A percentile compares a stretch with the other conserved stretches of the same genome.
These are phyloP conservation scores for Thalia dealbata DNA, from an alignment of 176 grass and related monocot species.

Conservation along the genomic window DNA sequence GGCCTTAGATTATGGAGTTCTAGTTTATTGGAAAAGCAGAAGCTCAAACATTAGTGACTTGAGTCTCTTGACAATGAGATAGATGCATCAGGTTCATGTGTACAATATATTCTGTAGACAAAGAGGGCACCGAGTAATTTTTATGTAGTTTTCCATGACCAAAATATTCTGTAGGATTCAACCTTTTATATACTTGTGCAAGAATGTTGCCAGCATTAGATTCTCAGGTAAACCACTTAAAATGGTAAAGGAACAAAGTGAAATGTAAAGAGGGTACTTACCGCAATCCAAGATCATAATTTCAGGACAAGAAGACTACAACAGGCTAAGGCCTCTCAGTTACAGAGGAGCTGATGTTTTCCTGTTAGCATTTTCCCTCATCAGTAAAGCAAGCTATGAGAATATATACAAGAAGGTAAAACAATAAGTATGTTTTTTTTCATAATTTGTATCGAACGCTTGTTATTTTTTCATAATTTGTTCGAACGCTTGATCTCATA, in stretches of 20 bases:
- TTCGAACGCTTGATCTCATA: not conserved
- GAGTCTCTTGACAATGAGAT: not conserved
- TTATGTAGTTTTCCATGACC: not conserved
- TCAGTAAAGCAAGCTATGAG: constrained; percentile 19
- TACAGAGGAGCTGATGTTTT: constrained; percentile 24
- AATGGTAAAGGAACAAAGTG: not conserved
- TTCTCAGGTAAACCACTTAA: not conserved
- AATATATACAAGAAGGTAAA: constrained; percentile 22
- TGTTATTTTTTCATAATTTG: not conserved
- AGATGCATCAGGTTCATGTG: not conserved
- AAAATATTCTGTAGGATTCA: not conserved
- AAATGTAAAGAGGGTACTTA: not conserved
- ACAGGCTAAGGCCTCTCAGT: constrained; percentile 12
- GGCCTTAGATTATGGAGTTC: not conserved
- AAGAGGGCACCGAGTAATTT: not conserved
- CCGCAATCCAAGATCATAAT: not conserved
- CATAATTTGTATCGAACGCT: not conserved
- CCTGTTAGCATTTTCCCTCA: constrained; percentile 19
- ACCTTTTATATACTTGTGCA: not conserved
- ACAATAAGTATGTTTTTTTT: not conserved
- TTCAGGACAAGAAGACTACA: constrained; percentile 22
- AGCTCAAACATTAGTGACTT: not conserved
- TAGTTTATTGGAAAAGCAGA: not conserved
- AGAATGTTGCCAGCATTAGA: not conserved
- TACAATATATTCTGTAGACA: too few relatives aligned